Base-by-base conservation (phyloP, 148 eudicot species). In the Diospyros kaki region DNA sequence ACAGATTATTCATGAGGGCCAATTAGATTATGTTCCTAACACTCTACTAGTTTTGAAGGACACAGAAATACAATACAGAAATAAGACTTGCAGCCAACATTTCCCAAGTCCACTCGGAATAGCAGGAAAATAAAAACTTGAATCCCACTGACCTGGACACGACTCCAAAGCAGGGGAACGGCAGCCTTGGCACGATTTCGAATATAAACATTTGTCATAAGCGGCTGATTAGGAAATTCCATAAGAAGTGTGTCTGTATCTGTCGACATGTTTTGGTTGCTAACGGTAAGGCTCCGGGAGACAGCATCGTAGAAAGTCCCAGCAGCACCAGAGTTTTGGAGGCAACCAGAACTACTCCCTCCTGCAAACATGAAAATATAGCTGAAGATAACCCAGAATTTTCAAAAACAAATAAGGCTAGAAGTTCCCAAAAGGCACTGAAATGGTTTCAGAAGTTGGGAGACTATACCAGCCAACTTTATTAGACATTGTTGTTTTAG, bases 291-390 rank as follows among this genome's bases (percentile, higher is more conserved):
- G 82, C 92, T 96, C 67, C 93, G 93, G 14, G 97, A 89, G 77
- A 96, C 95, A 76, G 88, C 79, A 81, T 96, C 99, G 84, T 86
- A 96, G 64, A 96, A 84, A 64, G 99, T 96, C 71, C 99, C 99
- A 66, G 99, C 99, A 71, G 90, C 99, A 75, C 99, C 99, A 8
- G 98, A 84, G 79, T 96, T 96, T 58, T 84, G 87, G 40, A 81
- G 79, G 79, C 99, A 96, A 69, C 99, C 99, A 75, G 74, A 81
- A 87, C 99, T 96, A 71, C 76, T 85, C 45, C 99, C 99, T 43
- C 99, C 99, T 96, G 95, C 79, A 89, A 64, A 73, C 58, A 86
- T 51, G 48, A 72, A 6, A 72, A 46, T 53, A 66, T 38, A 54
- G 45, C 54, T 62, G 60, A 7, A 41, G 66, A 13, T 44, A n/a